Conservation (phyloP, 1,284 basidiomycete species). For the Taiwanofungus camphoratus region DNA sequence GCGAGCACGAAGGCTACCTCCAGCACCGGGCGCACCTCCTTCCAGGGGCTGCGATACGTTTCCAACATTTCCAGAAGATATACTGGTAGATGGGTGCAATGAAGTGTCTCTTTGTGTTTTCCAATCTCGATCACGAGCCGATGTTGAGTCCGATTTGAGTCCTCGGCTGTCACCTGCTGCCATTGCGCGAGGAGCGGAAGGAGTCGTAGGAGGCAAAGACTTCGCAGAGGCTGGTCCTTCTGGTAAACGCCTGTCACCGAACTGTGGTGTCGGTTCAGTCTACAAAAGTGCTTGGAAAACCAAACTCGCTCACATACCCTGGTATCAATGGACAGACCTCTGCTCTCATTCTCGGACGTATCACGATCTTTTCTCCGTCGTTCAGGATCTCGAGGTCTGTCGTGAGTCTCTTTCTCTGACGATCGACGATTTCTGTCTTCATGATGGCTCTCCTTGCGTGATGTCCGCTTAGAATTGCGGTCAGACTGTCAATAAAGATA, state of each 20-base stretch:
- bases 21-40: constrained; percentile 10
- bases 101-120: constrained; percentile 19
- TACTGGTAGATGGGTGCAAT: constrained; percentile 12
- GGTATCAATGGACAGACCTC: constrained; percentile 41
- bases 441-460: constrained; percentile 68
- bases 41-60: constrained; percentile 8
- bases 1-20: constrained; percentile 57
- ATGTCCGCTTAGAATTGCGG: constrained; percentile 63
- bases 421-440: constrained; percentile 62
- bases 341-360: constrained; percentile 37
- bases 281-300: no score
- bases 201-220: constrained; percentile 49
- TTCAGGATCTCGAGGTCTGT: constrained; percentile 61
- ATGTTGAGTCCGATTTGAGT: constrained; percentile 16
- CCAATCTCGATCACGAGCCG: constrained; percentile 25
- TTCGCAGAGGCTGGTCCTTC: constrained; percentile 45
- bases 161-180: constrained; percentile 24
- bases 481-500: constrained; percentile 44
- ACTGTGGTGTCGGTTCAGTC: constrained; percentile 25
- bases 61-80: constrained; percentile 8
- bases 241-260: constrained; percentile 49
- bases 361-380: constrained; percentile 63
- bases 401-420: constrained; percentile 66
- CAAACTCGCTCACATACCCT: constrained; percentile 40
- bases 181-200: constrained; percentile 72